A percentile compares a stretch with the other conserved stretches of the same genome.
phyloP scores from a whole-genome alignment of 225 moss, liverwort and hornwort genomes.

The Lunularia cruciata region DNA sequence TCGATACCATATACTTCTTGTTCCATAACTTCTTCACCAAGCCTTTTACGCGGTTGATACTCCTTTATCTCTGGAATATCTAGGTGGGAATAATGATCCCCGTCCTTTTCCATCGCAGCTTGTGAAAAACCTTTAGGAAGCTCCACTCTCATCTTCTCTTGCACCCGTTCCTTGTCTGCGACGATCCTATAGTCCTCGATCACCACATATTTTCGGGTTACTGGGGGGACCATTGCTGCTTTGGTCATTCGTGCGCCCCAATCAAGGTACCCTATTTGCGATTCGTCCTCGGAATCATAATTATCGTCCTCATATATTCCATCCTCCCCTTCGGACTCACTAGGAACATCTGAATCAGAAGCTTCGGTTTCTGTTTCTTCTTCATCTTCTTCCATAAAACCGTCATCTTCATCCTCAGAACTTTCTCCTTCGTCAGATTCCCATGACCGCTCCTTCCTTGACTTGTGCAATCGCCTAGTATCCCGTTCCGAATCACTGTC shows the following conservation, averaged over 20 bases:
- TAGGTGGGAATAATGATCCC: constrained; percentile 73
- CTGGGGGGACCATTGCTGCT: constrained; percentile 98
- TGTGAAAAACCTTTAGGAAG: constrained; percentile 73
- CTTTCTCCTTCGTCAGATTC: constrained; percentile 84
- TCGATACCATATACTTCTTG: constrained; percentile 99
- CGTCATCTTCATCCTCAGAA: constrained; percentile 74
- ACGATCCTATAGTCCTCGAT: constrained; percentile 95
- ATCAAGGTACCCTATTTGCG: constrained; percentile 52
- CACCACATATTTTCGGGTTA: constrained; percentile 93
- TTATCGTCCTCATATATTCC: constrained; percentile 70
- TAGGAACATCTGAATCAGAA: constrained; percentile 73
- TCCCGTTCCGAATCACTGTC: constrained; percentile 56
- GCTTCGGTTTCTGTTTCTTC: constrained; percentile 80
- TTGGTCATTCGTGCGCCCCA: constrained; percentile 99
- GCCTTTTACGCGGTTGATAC: constrained; percentile 75
- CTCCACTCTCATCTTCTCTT: constrained; percentile 82
- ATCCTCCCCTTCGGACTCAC: constrained; percentile 93
- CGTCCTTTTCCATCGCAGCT: constrained; percentile 68
- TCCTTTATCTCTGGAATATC: constrained; percentile 91
- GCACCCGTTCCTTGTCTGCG: constrained; percentile 72
- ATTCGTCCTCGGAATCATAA: constrained; percentile 70
- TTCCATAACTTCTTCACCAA: constrained; percentile 91
- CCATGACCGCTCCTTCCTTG: constrained; percentile 67
- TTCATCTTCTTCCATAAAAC: constrained; percentile 83
- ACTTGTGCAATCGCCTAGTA: constrained; percentile 30